Evolutionary conservation across 176 grass and related monocot species (phyloP).

Genomic region (Poa pratensis): DNA sequence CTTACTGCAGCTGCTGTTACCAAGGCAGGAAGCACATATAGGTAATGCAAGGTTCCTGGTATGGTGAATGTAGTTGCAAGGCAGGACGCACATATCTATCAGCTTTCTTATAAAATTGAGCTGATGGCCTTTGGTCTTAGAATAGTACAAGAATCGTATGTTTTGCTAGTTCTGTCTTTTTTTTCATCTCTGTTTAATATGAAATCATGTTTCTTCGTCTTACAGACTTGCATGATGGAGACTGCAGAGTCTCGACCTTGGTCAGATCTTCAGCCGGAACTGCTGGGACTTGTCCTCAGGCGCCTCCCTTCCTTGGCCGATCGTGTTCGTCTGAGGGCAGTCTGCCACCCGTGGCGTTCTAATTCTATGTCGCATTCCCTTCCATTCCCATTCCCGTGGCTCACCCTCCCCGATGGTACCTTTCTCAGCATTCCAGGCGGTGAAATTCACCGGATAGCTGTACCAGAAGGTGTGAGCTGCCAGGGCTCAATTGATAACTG

Average conservation of each 20-base stretch:
- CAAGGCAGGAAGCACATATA: not conserved
- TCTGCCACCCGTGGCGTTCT: not conserved
- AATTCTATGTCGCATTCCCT: not conserved
- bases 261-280: constrained; percentile 21
- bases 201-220: not conserved
- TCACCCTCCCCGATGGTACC: not conserved
- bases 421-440: not conserved
- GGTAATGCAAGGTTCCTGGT: too few species aligned
- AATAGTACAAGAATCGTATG: not conserved
- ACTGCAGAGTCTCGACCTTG: not conserved
- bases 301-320: not conserved
- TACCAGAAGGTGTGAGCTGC: not conserved
- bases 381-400: not conserved
- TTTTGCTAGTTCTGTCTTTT: not conserved
- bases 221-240: constrained; percentile 14
- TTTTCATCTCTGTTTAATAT: not conserved
- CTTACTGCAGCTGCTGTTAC: not conserved
- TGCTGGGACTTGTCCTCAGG: not conserved
- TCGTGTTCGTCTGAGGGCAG: not conserved
- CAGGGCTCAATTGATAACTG: not conserved
- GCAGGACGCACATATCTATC: too few species aligned
- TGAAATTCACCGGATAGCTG: not conserved
- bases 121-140: not conserved
- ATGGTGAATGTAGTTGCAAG: not conserved
- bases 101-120: not conserved